A percentile compares a stretch with the other conserved stretches of the same genome.
Conservation (phyloP, 2,329 filamentous ascomycete genomes). For the Pestalotiopsis sp. region DNA sequence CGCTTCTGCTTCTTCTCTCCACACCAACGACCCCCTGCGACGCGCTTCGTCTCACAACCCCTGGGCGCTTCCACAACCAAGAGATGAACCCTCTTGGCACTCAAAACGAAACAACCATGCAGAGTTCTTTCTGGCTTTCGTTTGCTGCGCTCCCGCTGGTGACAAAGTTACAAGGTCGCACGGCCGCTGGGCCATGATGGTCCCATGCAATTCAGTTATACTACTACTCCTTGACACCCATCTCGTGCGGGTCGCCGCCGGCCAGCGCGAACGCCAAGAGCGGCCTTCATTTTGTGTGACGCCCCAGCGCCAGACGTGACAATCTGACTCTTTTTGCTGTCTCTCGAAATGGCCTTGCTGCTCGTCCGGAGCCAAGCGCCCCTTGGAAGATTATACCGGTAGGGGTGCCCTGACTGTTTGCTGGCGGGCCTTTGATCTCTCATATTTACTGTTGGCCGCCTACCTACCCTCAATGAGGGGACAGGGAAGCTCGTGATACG, state of each 20-base stretch:
- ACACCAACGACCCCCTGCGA: not conserved
- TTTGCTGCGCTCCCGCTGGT: not conserved
- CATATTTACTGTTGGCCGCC: not conserved
- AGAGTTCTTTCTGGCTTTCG: not conserved
- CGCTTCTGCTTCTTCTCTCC: not conserved
- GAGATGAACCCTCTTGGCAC: constrained; percentile 9
- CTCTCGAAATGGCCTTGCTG: not conserved
- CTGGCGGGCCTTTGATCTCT: not conserved
- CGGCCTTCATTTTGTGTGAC: not conserved
- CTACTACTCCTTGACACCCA: not conserved
- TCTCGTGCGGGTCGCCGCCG: not conserved
- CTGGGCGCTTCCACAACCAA: not conserved
- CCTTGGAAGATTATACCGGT: not conserved
- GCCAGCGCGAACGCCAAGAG: constrained; percentile 1
- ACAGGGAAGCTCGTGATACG: not conserved
- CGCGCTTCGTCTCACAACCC: constrained; percentile 9
- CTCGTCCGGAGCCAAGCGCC: not conserved
- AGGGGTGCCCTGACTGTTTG: constrained; percentile 10
- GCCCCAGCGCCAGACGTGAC: not conserved
- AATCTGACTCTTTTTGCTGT: not conserved
- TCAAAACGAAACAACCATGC: constrained; percentile 11
- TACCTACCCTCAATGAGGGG: not conserved
- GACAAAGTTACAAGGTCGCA: not conserved
- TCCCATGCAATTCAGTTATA: not conserved
- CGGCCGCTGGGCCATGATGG: not conserved